Conservation (phyloP, 495 filamentous ascomycete species). For the Tuber microsphaerosporum region DNA sequence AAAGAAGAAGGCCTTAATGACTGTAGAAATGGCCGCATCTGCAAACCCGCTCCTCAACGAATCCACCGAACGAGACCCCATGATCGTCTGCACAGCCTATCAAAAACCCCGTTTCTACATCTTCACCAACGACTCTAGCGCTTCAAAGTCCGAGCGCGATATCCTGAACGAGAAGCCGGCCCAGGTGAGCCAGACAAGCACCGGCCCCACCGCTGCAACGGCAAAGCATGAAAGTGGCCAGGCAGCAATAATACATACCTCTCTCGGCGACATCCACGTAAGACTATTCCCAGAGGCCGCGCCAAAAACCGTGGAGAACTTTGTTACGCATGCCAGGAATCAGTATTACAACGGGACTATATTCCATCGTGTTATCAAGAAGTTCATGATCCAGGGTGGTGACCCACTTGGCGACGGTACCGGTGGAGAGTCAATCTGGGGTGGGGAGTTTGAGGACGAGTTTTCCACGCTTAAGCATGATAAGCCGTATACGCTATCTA, state of each 20-base stretch:
- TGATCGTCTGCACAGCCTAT: conserved; percentile 73
- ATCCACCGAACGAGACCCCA: conserved; percentile 83
- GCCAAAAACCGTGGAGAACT: conserved; percentile 97
- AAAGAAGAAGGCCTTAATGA: conserved; percentile 80
- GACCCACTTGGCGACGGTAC: conserved; percentile 94
- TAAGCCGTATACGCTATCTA: conserved; percentile 89
- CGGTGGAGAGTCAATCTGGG: conserved; percentile 96
- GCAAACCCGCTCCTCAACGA: conserved; percentile 88
- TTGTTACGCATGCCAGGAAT: conserved; percentile 77
- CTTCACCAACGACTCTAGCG: conserved; percentile 82
- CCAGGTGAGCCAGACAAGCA: conserved; percentile 13
- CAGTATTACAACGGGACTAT: conserved; percentile 96
- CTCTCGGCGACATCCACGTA: conserved; percentile 88
- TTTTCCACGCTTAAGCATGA: conserved; percentile 87
- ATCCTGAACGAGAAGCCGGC: conserved; percentile 90
- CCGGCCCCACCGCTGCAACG: conserved; percentile 43
- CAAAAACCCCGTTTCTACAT: conserved; percentile 95
- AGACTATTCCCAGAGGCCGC: conserved; percentile 88
- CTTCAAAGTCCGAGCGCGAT: conserved; percentile 79
- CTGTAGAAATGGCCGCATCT: conserved; percentile 95
- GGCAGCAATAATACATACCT: conserved; percentile 81
- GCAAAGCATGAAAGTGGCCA: conserved; percentile 58
- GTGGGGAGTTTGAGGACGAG: conserved; percentile 89
- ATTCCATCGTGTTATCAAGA: conserved; percentile 93
- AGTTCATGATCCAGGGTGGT: conserved; percentile 96